A percentile compares a stretch with the other conserved stretches of the same genome.
Evolutionary conservation across 805 yeast species (phyloP).

Genomic region (Wickerhamomyces sydowiorum): DNA sequence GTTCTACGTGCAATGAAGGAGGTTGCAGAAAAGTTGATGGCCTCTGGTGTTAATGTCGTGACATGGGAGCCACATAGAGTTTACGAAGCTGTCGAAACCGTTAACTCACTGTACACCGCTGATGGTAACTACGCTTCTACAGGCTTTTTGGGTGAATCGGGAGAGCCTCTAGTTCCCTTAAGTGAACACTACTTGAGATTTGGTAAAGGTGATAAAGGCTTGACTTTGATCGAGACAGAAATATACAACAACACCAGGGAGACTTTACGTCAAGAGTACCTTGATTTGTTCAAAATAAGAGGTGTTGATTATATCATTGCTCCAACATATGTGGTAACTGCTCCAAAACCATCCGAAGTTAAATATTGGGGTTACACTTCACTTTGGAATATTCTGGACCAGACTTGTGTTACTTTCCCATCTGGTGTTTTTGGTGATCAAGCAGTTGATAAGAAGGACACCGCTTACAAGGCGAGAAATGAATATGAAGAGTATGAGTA

Average conservation of each 20-base stretch:
- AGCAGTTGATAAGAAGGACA: constrained; percentile 41
- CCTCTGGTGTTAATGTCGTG: constrained; percentile 53
- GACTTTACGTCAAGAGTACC: constrained; percentile 49
- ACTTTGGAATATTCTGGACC: constrained; percentile 65
- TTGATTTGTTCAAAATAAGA: constrained; percentile 44
- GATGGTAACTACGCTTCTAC: constrained; percentile 65
- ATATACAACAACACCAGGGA: constrained; percentile 52
- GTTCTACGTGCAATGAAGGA: constrained; percentile 48
- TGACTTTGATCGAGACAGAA: constrained; percentile 47
- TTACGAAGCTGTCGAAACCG: constrained; percentile 54
- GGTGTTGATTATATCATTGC: constrained; percentile 61
- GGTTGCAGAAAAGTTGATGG: constrained; percentile 46
- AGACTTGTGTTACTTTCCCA: constrained; percentile 62
- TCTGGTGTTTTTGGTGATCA: constrained; percentile 49
- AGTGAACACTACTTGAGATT: constrained; percentile 55
- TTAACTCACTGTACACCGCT: constrained; percentile 45
- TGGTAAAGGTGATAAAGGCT: constrained; percentile 50
- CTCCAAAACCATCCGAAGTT: constrained; percentile 59
- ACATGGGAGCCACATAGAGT: constrained; percentile 55
- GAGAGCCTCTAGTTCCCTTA: constrained; percentile 64
- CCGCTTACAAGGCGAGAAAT: constrained; percentile 14
- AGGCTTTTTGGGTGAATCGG: constrained; percentile 46
- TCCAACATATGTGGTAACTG: constrained; percentile 65
- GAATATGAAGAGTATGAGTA: constrained; percentile 28
- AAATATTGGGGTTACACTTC: constrained; percentile 81